Base-by-base conservation (phyloP, 2,329 filamentous ascomycete species). In the Colletotrichum musicola region DNA sequence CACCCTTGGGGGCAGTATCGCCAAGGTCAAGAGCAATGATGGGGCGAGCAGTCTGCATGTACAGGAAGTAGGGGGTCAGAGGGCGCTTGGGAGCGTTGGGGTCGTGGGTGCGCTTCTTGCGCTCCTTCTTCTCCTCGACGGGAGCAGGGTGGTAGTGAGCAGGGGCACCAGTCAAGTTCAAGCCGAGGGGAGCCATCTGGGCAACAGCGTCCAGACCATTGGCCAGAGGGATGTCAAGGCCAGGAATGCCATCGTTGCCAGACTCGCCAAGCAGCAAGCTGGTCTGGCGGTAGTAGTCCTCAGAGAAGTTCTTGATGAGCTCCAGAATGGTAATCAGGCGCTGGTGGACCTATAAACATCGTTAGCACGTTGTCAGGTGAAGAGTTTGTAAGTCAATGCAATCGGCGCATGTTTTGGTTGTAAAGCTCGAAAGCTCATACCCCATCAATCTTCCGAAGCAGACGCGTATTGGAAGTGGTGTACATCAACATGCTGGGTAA, bases 51-150 rank as follows among this genome's bases (percentile, higher is more conserved):
- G 92, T 91, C 80, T 97, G 92, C 86, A 97, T 94, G 84, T 94
- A 98, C 70, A 98, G 85, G 85, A 98, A 97, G 85, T 97, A 98
- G 2, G 95, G 94, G 6, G 95, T 98, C 77, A 98, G 81, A 9
- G 95, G 95, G 58, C 95, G 90, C 88, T 98, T 98, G 69, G 95
- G 95, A 6, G 95, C 95, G 80, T 97, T 97, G 73, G 95, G 95
- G 79, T 98, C 95, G 76, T 93, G 90, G 49, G 90, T 90, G 70
- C 91, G 89, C 86, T 95, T 95, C 87, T 96, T 95, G 81, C 93
- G 91, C 86, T 96, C 94, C 87, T 94, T 94, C 87, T 94, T 92
- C 79, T 90, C 89, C 75, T 90, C 88, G 10, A 84, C 86, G 27
- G 66, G 66, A 1, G 81, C 82, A 25, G 86, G 85, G 13, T 62